phyloP scores from a whole-genome alignment of 306 rosid genomes.

The Lotus japonicus region DNA sequence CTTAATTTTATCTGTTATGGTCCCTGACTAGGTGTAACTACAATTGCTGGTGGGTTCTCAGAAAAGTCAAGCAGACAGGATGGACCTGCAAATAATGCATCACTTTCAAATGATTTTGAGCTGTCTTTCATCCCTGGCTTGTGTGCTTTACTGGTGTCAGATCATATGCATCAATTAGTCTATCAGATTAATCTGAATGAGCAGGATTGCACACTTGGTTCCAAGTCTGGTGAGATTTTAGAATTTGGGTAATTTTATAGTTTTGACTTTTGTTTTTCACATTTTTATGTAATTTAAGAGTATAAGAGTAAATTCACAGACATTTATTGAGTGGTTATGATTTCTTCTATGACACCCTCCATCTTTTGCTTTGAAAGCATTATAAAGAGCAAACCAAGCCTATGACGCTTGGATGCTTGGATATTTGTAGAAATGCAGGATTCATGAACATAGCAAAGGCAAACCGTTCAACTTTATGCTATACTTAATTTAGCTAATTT shows the following conservation, averaged over 20 bases:
- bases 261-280: background rate
- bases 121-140: constrained; percentile 38
- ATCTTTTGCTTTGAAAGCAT: too few species aligned
- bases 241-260: background rate
- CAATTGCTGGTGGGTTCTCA: constrained; percentile 61
- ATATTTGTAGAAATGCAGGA: too few species aligned
- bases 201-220: constrained; percentile 47
- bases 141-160: constrained; percentile 54
- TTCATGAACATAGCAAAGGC: too few species aligned
- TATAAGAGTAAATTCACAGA: too few species aligned
- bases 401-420: too few species aligned
- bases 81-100: constrained; percentile 60
- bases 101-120: constrained; percentile 54
- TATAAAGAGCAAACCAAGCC: too few species aligned
- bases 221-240: constrained; percentile 42
- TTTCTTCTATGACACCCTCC: background rate
- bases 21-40: constrained; percentile 53
- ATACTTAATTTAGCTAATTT: too few species aligned
- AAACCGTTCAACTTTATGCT: too few species aligned
- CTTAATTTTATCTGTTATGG: background rate
- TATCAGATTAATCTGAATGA: constrained; percentile 57
- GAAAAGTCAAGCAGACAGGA: constrained; percentile 31
- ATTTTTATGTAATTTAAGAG: too few species aligned
- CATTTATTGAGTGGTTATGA: background rate
- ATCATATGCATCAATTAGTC: constrained; percentile 44